Conservation (phyloP, 1,284 basidiomycete genomes). For the Ustilago cynodontis region DNA sequence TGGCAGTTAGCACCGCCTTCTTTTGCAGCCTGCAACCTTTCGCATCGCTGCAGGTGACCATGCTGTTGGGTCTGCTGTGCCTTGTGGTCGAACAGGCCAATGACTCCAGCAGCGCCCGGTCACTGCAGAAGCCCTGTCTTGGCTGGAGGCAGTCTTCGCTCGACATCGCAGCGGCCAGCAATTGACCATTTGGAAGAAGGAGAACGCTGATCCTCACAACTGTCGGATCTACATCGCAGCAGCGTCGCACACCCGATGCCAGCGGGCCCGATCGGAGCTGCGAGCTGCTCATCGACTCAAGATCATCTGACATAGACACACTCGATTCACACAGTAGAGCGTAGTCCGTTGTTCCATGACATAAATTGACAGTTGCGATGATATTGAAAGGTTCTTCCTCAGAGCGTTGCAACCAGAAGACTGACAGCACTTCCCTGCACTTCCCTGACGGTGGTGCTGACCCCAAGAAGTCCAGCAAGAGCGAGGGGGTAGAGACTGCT, state of each 20-base stretch:
- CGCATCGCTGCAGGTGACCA: not conserved
- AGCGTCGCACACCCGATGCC: too few relatives aligned
- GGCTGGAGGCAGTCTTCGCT: not conserved
- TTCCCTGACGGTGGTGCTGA: not conserved
- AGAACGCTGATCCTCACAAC: too few relatives aligned
- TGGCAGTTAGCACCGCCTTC: not conserved
- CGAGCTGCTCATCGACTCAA: too few relatives aligned
- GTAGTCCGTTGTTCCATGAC: too few relatives aligned
- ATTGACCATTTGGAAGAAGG: too few relatives aligned
- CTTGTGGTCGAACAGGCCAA: constrained; percentile 5
- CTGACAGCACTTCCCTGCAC: constrained; percentile 22
- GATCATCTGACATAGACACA: not conserved
- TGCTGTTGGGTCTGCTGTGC: not conserved
- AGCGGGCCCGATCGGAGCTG: too few relatives aligned
- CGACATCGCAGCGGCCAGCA: not conserved
- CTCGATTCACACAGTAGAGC: not conserved
- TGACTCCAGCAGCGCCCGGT: not conserved
- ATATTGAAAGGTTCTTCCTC: not conserved
- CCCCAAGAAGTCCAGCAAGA: constrained; percentile 3
- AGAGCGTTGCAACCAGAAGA: constrained; percentile 19
- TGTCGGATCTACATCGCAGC: too few relatives aligned
- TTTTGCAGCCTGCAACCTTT: not conserved
- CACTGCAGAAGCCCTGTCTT: not conserved
- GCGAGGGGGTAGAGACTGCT: constrained; percentile 11
- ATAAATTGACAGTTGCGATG: too few relatives aligned